Base-by-base conservation (phyloP, 495 filamentous ascomycete genomes). In the Penicillium pulvis region DNA sequence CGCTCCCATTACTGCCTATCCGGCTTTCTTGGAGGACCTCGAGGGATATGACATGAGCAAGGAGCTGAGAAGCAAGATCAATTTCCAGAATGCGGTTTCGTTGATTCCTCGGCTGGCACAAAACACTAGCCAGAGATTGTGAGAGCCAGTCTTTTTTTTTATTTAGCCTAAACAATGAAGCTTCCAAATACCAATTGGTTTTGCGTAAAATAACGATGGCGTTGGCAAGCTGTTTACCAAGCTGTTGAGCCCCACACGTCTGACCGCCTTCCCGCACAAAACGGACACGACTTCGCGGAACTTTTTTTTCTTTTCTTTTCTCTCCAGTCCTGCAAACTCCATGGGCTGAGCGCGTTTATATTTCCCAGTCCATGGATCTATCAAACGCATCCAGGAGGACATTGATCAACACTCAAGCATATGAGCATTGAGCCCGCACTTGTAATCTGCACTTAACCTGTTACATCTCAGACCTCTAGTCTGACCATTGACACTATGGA, bases 401-500 rank as follows among this genome's bases (percentile, higher is more conserved):
- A 16, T 41, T 41, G 16, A n/a, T 6, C 16, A 41, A 17, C 39
- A 41, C 39, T 41, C 39, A 41, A 17, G n/a, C 39, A 16, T 17
- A 41, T 41, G 39, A 41, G 39, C 39, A 41, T 52, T 51, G 48
- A 26, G 17, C 50, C 17, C 39, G 50, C 33, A 33, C 57, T 63
- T 62, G 56, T 61, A 62, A 53, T 60, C 59, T 62, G 62, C 55
- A 68, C 70, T 61, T 61, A 69, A 69, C 62, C 44, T 45, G 57
- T 60, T 62, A 59, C 68, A 63, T 61, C 56, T n/a, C 16, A 14
- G 39, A 41, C 39, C 39, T 41, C 39, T 2, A 26, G 50, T 43
- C 51, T 47, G 48, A 39, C 57, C 58, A 55, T 59, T 53, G 56
- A 53, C 63, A 70, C 28, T 55, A 97, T 96, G 91, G 91, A 95